Evolutionary conservation across 345 rosid species (phyloP), one percentile per base, ranked within the genome.

Genomic region (Nephelium lappaceum): DNA sequence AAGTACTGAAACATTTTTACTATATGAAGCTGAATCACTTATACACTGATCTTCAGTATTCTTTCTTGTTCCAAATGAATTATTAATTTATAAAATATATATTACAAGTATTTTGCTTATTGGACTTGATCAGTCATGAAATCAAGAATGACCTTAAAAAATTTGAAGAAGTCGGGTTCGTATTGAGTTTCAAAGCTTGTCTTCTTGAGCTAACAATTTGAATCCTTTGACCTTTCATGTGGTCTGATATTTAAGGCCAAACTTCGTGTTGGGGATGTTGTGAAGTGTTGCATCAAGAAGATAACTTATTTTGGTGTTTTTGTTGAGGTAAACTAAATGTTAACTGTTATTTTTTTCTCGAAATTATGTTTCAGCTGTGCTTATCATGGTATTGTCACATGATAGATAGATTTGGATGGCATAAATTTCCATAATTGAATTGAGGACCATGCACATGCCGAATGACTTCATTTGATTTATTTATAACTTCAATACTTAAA

Each of bases 241-340:
- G n/a, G 2, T 76, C 79, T 65, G 39, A 72, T 69, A 23, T 85
- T 87, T 82, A 86, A 93, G 97, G 93, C 93, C 43, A 94, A 85
- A 85, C 98, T 96, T 85, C 89, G 92, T 49, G 84, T 94, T 25
- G 97, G 99, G 53, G 98, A 96, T 84, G 86, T 94, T 76, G 95
- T 94, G 77, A 91, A 94, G 84, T 91, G 99, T 78, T 82, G 89
- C 85, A 88, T 96, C 85, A 92, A 84, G 87, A 94, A 92, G 85
- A 92, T 94, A 57, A 91, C 98, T 72, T 92, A 96, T 79, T 94
- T 92, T 68, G 98, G 98, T 75, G 88, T 96, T 49, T 96, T 94
- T 84, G 97, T 95, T 43, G 98, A 96, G 95, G 98, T 93, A 87
- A 78, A 69, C 27, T 55, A 19, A 19, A 36, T 11, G 27, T 19